Conservation (phyloP, 176 grass and related monocot genomes). For the Carex littledalei region DNA sequence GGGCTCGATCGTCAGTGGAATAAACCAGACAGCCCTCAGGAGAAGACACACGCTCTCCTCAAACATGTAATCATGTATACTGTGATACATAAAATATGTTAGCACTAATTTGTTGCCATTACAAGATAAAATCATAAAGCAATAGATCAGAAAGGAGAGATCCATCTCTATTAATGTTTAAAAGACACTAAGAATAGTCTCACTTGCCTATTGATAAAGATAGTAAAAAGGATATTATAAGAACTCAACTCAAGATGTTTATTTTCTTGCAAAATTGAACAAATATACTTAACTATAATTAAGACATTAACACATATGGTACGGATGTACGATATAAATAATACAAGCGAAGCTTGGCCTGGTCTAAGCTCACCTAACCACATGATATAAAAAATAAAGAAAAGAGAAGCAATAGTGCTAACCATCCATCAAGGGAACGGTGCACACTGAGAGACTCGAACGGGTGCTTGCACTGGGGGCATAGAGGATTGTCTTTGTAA, state of each 20-base stretch:
- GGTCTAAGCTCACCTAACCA: neutral
- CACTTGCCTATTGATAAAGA: neutral
- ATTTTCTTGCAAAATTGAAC: neutral
- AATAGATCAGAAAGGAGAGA: neutral
- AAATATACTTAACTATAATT: neutral
- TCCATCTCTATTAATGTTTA: neutral
- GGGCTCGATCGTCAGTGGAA: constrained; percentile 49
- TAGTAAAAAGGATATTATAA: neutral
- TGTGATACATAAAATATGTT: constrained; percentile 31
- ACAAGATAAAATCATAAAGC: neutral
- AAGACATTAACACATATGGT: neutral
- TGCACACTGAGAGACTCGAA: constrained; percentile 86
- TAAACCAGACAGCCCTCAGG: constrained; percentile 82
- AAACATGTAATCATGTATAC: constrained; percentile 89
- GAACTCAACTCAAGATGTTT: neutral
- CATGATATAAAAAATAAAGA: neutral
- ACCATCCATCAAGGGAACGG: constrained; percentile 89
- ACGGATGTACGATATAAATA: neutral
- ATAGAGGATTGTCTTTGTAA: constrained; percentile 52
- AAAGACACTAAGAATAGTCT: neutral
- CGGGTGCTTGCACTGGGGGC: constrained; percentile 94
- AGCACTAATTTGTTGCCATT: neutral
- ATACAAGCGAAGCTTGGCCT: neutral
- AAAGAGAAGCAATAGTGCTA: constrained; percentile 5
- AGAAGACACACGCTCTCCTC: constrained; percentile 95